Conservation (phyloP, 257 asterid genomes). For the Eustoma russellianum region DNA sequence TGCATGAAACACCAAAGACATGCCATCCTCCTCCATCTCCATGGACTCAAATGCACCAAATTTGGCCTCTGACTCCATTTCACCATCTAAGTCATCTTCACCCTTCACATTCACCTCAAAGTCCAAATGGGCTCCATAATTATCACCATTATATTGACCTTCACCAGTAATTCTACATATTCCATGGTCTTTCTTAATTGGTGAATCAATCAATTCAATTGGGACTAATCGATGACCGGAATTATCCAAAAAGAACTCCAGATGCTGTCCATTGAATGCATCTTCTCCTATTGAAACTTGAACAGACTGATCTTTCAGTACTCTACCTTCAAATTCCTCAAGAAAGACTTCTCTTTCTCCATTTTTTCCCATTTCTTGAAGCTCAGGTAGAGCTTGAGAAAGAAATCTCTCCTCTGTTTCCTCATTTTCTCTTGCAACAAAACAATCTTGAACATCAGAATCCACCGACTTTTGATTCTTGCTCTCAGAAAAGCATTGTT, state of each 20-base stretch:
- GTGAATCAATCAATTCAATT: conserved; percentile 49
- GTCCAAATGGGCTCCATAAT: conserved; percentile 18
- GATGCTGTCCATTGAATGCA: conserved; percentile 42
- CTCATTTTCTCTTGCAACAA: conserved; percentile 7
- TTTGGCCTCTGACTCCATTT: conserved; percentile 21
- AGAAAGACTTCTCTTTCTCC: conserved; percentile 14
- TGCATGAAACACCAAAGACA: conserved; percentile 45
- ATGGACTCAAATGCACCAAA: conserved; percentile 38
- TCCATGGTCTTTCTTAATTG: conserved; percentile 28
- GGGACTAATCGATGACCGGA: conserved; percentile 63
- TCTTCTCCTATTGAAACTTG: conserved; percentile 46
- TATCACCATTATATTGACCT: conserved; percentile 9
- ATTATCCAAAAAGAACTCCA: conserved; percentile 66
- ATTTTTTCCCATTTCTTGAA: conserved; percentile 12
- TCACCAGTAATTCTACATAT: conserved; percentile 13
- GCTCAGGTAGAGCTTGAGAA: conserved; percentile 3
- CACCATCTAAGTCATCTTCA: conserved; percentile 14
- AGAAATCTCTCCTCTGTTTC: conserved; percentile 10
- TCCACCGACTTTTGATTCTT: conserved; percentile 15
- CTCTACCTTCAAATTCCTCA: conserved; percentile 19
- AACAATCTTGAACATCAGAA: conserved; percentile 13
- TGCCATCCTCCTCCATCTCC: conserved; percentile 62
- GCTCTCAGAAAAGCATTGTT: conserved; percentile 9
- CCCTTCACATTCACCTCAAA: conserved; percentile 15
- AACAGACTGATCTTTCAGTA: conserved; percentile 43